Evolutionary conservation across 257 asterid species (phyloP), one percentile per base, ranked within the genome.

Genomic region (Apocynum venetum): DNA sequence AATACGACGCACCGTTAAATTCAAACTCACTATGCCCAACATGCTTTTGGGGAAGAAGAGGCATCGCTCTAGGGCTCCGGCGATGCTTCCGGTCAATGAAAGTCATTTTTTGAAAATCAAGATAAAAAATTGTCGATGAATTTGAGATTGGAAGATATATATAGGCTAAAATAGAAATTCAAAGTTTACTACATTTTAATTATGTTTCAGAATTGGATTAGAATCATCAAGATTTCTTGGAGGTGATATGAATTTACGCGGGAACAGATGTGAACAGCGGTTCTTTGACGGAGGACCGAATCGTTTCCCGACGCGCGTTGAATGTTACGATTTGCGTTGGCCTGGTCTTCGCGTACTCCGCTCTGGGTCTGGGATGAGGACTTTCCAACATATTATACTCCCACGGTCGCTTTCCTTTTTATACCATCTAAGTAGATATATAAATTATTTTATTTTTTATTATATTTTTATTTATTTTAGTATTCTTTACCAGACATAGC

Each of bases 11-110:
- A 35, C 96, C 90, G 51, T 80, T 79, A 72, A 83, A 85, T 13
- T 74, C 82, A 48, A 74, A 74, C n/a, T 82, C 84, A 14, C 79
- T 59, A 41, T 49, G 78, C 65, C 65, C 77, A 31, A 25, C 81
- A 31, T 84, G 90, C 72, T 89, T 88, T 76, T 83, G 84, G 2
- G 92, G 94, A 64, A 91, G 86, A 76, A 90, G 92, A 11, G 93
- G 93, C 11, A 81, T 71, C 19, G 90, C 77, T 82, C 82, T 89
- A 78, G 88, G 92, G 87, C 84, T 83, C 84, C 98, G 96, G 78
- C 97, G 90, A 85, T 81, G 80, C 57, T 90, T 93, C 76, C 89
- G 88, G 74, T 87, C 94, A 78, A 83, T 46, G 82, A 78, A 89
- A 56, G 89, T 80, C 96, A 90, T 89, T 66, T 67, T 72, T 72